These are phyloP conservation scores for Boechera stricta DNA, from an alignment of 345 rosid genomes.

Conservation along the genomic window DNA sequence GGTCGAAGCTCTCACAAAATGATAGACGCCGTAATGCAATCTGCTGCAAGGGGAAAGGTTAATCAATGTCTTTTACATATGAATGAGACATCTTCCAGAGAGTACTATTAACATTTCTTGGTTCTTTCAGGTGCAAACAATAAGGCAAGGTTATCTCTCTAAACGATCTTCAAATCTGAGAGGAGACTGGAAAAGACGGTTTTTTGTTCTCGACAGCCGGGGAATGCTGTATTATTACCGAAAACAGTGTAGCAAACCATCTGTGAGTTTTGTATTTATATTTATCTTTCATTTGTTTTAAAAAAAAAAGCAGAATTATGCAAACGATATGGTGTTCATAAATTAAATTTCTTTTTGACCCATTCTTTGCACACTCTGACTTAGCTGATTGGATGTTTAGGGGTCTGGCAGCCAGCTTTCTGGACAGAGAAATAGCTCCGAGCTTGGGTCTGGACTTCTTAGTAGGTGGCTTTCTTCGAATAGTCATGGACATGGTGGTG, in stretches of 20 bases:
- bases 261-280: constrained; percentile 61
- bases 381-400: constrained; percentile 47
- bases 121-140: constrained; percentile 85
- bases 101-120: background rate
- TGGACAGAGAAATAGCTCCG: constrained; percentile 93
- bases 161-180: constrained; percentile 94
- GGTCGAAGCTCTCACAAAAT: constrained; percentile 99
- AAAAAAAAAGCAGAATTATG: constrained; percentile 2
- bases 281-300: background rate
- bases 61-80: constrained; percentile 23
- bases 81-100: constrained; percentile 21
- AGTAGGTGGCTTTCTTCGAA: constrained; percentile 98
- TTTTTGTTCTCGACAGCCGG: constrained; percentile 99
- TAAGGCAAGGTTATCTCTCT: constrained; percentile 97
- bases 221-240: constrained; percentile 99
- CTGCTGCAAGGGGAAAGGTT: constrained; percentile 98
- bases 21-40: constrained; percentile 99
- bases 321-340: background rate
- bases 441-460: constrained; percentile 92
- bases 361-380: constrained; percentile 18
- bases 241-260: constrained; percentile 84
- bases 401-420: constrained; percentile 78
- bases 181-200: constrained; percentile 99
- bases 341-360: background rate
- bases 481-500: constrained; percentile 83